Conservation (phyloP, 768 basidiomycete genomes). For the Cystofilobasidium capitatum region DNA sequence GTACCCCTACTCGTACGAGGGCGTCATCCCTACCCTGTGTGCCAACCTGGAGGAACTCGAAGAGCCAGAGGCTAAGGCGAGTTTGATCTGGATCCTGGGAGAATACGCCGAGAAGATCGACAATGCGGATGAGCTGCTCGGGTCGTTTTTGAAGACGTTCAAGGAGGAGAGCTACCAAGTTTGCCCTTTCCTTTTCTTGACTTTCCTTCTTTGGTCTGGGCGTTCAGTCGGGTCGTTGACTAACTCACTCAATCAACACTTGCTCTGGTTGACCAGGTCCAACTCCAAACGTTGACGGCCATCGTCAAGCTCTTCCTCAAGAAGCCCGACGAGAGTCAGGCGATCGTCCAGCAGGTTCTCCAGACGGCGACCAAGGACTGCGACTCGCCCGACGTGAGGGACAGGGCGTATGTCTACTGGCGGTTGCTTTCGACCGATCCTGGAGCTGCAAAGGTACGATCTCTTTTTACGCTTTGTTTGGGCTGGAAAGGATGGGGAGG, state of each 20-base stretch:
- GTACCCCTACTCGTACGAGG: slow-evolving; percentile 94
- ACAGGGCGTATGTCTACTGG: slow-evolving; percentile 98
- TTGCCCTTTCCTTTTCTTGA: slow-evolving; percentile 32
- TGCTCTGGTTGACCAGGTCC: slow-evolving; percentile 45
- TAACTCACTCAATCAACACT: slow-evolving; percentile 41
- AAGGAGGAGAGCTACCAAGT: slow-evolving; percentile 88
- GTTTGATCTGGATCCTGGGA: slow-evolving; percentile 96
- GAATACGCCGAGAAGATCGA: slow-evolving; percentile 93
- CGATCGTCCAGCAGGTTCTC: slow-evolving; percentile 79
- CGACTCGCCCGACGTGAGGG: slow-evolving; percentile 91
- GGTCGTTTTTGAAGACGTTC: slow-evolving; percentile 83
- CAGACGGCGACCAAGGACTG: slow-evolving; percentile 94
- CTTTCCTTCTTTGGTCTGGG: not conserved
- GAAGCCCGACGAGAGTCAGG: slow-evolving; percentile 87
- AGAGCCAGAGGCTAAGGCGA: slow-evolving; percentile 91
- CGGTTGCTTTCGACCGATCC: slow-evolving; percentile 87
- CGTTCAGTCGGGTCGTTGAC: slow-evolving; percentile 30
- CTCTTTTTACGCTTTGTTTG: not conserved
- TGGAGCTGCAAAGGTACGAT: slow-evolving; percentile 75
- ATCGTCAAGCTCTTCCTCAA: slow-evolving; percentile 94
- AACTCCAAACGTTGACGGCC: slow-evolving; percentile 61
- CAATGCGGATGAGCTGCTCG: slow-evolving; percentile 85
- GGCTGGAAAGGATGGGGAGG: slow-evolving; percentile 2
- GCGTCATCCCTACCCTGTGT: slow-evolving; percentile 85
- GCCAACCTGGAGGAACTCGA: slow-evolving; percentile 84